A percentile compares a stretch with the other conserved stretches of the same genome.
Evolutionary conservation across 768 basidiomycete genomes (phyloP).

Genomic region (Pleurotus ostreatus): DNA sequence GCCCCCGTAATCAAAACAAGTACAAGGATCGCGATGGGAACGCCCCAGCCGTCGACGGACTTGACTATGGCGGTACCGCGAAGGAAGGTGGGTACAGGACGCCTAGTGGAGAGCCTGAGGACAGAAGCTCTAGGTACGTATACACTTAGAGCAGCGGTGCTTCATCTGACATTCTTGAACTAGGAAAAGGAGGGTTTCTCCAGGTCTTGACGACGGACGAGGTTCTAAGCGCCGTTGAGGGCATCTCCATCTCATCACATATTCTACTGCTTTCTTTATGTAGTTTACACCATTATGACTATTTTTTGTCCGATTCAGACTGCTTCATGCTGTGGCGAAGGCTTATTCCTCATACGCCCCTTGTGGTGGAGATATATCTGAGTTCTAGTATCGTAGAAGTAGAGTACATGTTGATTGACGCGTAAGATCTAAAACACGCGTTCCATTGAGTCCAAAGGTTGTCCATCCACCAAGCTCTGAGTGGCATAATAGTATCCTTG

Average conservation of each 20-base stretch:
- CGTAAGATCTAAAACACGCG: conserved; percentile 24
- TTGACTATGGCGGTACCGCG: conserved; percentile 74
- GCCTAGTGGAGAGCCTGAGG: conserved; percentile 65
- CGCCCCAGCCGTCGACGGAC: conserved; percentile 81
- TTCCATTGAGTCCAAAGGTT: conserved; percentile 19
- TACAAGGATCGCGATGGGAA: conserved; percentile 88
- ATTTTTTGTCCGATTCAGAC: too few species aligned
- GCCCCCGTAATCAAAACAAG: conserved; percentile 83
- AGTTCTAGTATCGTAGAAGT: too few species aligned
- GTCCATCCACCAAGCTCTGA: conserved; percentile 20
- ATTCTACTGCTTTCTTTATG: not conserved
- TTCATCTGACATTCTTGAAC: not conserved
- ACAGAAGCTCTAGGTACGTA: conserved; percentile 44
- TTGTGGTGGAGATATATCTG: too few species aligned
- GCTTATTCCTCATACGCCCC: too few species aligned
- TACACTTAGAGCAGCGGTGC: too few species aligned
- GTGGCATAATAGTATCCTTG: conserved; percentile 23
- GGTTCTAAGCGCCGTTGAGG: conserved; percentile 67
- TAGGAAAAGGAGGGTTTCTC: conserved; percentile 74
- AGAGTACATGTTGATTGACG: too few species aligned
- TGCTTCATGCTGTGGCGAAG: too few species aligned
- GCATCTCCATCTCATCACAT: not conserved
- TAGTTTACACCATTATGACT: not conserved
- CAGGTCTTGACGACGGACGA: conserved; percentile 63
- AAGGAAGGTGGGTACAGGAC: conserved; percentile 45